Evolutionary conservation across 192 early-diverging fungal species (phyloP).

Genomic region (Coemansia sp.): DNA sequence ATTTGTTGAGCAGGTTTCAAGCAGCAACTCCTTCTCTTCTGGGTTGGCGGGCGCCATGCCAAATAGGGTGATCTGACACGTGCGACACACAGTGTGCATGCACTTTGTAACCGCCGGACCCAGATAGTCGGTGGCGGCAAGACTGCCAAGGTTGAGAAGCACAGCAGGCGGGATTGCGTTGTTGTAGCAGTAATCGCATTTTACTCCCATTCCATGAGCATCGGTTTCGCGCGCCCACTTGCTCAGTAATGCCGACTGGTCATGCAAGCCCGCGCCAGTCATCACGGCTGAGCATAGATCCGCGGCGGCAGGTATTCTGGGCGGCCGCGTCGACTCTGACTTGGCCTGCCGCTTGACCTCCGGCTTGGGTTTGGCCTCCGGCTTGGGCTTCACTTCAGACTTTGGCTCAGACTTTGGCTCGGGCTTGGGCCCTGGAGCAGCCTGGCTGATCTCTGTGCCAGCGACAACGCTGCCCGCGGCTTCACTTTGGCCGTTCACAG

Average conservation of each 20-base stretch:
- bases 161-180: conserved; percentile 14
- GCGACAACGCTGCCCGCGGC: background rate
- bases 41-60: conserved; percentile 11
- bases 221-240: conserved; percentile 14
- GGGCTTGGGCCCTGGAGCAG: background rate
- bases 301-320: background rate
- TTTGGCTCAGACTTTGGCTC: background rate
- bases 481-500: background rate
- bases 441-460: background rate
- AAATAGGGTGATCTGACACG: conserved; percentile 33
- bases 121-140: conserved; percentile 16
- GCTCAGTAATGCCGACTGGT: conserved; percentile 1
- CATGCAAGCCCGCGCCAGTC: background rate
- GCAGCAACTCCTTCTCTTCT: conserved; percentile 10
- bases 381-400: background rate
- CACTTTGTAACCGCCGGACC: conserved; percentile 41
- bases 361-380: background rate
- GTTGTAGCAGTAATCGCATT: conserved; percentile 27
- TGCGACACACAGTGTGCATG: conserved; percentile 32
- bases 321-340: background rate
- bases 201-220: conserved; percentile 10
- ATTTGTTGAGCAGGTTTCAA: background rate
- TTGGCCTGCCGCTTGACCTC: background rate
- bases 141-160: background rate
- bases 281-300: conserved; percentile 10